Evolutionary conservation across 2,329 filamentous ascomycete species (phyloP).

Genomic region (Aureobasidium namibiae): DNA sequence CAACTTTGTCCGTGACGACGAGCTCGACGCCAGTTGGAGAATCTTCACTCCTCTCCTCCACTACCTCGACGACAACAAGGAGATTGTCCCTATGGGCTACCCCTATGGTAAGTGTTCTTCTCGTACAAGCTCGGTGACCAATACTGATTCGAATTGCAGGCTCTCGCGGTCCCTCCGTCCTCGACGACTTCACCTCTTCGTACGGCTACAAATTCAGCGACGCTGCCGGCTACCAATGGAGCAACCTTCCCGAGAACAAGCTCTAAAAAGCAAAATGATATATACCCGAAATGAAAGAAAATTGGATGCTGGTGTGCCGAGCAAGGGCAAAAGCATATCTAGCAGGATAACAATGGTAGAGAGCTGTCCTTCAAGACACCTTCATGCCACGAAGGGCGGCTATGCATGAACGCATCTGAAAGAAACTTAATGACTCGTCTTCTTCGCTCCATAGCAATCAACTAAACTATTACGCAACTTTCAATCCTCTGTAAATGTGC

Average conservation of each 20-base stretch:
- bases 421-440: constrained; percentile 13
- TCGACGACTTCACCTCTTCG: constrained; percentile 95
- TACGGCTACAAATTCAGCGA: constrained; percentile 99
- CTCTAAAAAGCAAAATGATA: constrained; percentile 46
- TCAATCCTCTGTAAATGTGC: not conserved
- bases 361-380: constrained; percentile 1
- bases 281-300: constrained; percentile 10
- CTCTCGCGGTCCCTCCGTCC: constrained; percentile 87
- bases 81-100: constrained; percentile 99
- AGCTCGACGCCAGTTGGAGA: constrained; percentile 95
- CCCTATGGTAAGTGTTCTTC: constrained; percentile 70
- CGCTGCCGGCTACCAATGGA: constrained; percentile 92
- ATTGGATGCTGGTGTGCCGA: not conserved
- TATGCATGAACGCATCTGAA: constrained; percentile 12
- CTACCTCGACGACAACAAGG: constrained; percentile 98
- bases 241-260: constrained; percentile 63
- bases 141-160: constrained; percentile 46
- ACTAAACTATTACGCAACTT: not conserved
- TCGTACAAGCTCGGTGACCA: not conserved
- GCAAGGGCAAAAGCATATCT: not conserved
- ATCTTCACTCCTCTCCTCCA: constrained; percentile 96
- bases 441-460: constrained; percentile 10
- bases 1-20: constrained; percentile 96
- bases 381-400: constrained; percentile 3
- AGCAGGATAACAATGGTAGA: constrained; percentile 8